These are phyloP conservation scores for Tremellales sp. DNA, from an alignment of 1,284 basidiomycete species.

Conservation along the genomic window DNA sequence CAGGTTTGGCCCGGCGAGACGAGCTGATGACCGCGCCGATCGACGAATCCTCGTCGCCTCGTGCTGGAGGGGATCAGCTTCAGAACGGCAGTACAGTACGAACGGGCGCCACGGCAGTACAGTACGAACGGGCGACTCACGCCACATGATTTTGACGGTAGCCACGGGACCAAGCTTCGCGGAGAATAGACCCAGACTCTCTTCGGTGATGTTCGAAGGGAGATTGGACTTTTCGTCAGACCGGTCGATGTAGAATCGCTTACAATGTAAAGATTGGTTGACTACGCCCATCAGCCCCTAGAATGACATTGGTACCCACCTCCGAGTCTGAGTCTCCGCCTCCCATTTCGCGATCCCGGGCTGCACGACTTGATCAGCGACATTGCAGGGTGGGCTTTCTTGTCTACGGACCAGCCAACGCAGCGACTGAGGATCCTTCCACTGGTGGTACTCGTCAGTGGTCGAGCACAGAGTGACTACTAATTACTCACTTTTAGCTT, in stretches of 20 bases:
- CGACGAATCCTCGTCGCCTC: constrained; percentile 37
- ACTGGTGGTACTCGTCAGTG: constrained; percentile 36
- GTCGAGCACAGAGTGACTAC: background rate
- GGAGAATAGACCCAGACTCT: constrained; percentile 79
- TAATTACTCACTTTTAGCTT: constrained; percentile 56
- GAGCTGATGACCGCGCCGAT: constrained; percentile 66
- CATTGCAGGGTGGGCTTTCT: background rate
- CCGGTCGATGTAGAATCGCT: constrained; percentile 13
- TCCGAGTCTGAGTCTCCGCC: constrained; percentile 26
- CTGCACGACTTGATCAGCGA: constrained; percentile 19
- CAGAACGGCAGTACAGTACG: background rate
- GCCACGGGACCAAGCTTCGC: constrained; percentile 56
- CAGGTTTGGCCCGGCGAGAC: constrained; percentile 64
- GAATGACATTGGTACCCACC: constrained; percentile 14
- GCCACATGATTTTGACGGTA: constrained; percentile 89
- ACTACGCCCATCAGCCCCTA: constrained; percentile 52
- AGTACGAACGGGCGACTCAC: no score
- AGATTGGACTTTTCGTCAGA: constrained; percentile 56
- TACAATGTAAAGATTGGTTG: constrained; percentile 90
- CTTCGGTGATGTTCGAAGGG: constrained; percentile 77
- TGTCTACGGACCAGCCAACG: constrained; percentile 64
- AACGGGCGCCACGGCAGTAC: constrained; percentile 49
- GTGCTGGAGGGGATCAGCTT: constrained; percentile 20
- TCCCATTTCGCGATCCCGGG: constrained; percentile 23
- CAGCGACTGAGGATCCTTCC: constrained; percentile 67